phyloP scores from a whole-genome alignment of 2,329 filamentous ascomycete genomes.

The Colletotrichum endophyticum region DNA sequence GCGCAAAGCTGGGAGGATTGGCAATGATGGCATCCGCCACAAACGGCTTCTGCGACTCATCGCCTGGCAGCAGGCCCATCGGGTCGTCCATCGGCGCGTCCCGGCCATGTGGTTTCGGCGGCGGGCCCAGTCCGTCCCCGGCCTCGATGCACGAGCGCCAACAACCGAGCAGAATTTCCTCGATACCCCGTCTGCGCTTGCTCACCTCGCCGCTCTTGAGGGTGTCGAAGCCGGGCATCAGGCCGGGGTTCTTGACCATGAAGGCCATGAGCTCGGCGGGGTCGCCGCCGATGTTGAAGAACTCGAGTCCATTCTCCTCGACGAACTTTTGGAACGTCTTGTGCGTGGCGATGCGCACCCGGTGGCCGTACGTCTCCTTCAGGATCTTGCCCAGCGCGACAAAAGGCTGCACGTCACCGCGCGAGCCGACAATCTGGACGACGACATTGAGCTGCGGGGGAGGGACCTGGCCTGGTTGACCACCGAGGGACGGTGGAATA shows the following conservation, averaged over 20 bases:
- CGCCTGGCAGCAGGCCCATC: conserved; percentile 40
- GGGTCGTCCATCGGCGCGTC: conserved; percentile 58
- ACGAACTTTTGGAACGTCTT: conserved; percentile 71
- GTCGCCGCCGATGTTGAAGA: conserved; percentile 79
- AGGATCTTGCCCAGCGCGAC: conserved; percentile 71
- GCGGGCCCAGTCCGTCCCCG: conserved; percentile 67
- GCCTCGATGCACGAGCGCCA: conserved; percentile 87
- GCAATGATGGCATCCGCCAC: conserved; percentile 84
- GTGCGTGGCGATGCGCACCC: conserved; percentile 77
- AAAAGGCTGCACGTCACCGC: conserved; percentile 80
- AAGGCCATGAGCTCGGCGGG: conserved; percentile 82
- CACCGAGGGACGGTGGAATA: conserved; percentile 75
- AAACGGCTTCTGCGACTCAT: conserved; percentile 64
- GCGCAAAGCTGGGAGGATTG: conserved; percentile 79
- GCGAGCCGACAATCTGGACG: conserved; percentile 76
- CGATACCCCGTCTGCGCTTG: conserved; percentile 75
- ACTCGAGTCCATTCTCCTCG: conserved; percentile 73
- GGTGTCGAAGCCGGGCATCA: conserved; percentile 83
- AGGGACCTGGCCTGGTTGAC: conserved; percentile 60
- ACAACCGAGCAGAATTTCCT: conserved; percentile 81
- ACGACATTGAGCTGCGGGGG: conserved; percentile 71
- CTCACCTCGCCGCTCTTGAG: conserved; percentile 79
- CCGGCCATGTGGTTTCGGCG: conserved; percentile 47
- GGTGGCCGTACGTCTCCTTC: conserved; percentile 69
- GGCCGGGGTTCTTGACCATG: conserved; percentile 87